phyloP scores from a whole-genome alignment of 352 stramenopile species.

The Globisporangium alternatum region DNA sequence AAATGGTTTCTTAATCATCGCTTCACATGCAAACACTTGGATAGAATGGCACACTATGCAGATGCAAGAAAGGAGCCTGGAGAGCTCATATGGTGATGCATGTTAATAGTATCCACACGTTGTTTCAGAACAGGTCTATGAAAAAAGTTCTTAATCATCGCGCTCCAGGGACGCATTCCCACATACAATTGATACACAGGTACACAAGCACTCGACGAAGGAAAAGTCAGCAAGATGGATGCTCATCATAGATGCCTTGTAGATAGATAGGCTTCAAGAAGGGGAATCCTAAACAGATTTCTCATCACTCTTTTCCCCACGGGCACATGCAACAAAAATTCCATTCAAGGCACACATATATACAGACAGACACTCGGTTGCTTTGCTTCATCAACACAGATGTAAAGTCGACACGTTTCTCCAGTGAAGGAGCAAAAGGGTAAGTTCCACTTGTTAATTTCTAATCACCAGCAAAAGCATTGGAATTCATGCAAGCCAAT shows the following conservation, averaged over 20 bases:
- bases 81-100: constrained; percentile 90
- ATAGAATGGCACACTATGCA: not conserved
- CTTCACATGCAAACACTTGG: constrained; percentile 6
- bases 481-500: not conserved
- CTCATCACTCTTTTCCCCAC: constrained; percentile 52
- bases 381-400: constrained; percentile 89
- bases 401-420: constrained; percentile 84
- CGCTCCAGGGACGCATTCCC: constrained; percentile 16
- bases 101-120: constrained; percentile 82
- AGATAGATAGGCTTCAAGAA: constrained; percentile 71
- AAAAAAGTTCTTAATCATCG: constrained; percentile 82
- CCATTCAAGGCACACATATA: constrained; percentile 18
- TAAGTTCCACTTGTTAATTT: constrained; percentile 68
- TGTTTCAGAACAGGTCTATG: constrained; percentile 89
- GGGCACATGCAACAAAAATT: constrained; percentile 11
- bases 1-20: constrained; percentile 81
- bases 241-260: constrained; percentile 70
- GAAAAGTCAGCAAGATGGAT: constrained; percentile 50
- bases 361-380: constrained; percentile 22
- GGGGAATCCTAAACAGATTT: constrained; percentile 84
- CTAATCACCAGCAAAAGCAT: constrained; percentile 52
- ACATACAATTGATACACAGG: constrained; percentile 6
- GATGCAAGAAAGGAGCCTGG: constrained; percentile 9
- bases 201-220: not conserved
- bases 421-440: constrained; percentile 75